Base-by-base conservation (phyloP, 2,329 filamentous ascomycete species). In the Teratosphaeriaceae sp. region DNA sequence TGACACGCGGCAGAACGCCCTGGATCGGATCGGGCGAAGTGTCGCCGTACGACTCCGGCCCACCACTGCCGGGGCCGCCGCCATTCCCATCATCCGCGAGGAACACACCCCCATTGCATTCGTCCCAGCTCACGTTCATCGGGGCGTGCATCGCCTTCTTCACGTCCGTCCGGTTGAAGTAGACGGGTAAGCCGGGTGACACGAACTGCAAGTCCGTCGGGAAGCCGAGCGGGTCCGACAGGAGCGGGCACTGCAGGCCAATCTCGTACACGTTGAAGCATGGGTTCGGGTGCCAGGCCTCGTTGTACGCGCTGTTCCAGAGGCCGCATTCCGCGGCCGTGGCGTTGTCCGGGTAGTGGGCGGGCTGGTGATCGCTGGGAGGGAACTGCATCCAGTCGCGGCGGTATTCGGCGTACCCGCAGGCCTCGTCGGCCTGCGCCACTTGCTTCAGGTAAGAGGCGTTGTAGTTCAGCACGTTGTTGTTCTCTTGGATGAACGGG, bases 1-100 rank as follows among this genome's bases (percentile, higher is more conserved):
- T 34, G 18, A 34, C 31, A 5, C 18, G 15, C 42, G 65, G 60
- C 1, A 75, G 61, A 9, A 69, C 66, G 61, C 45, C 43, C 22
- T 52, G 42, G 20, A 40, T 18, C 65, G 46, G 38, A 23, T 41
- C 38, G 3, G 38, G 26, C 26, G 38, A 41, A 34, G 26, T 41
- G 18, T 21, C 38, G 3, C 38, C 38, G 11, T 31, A 24, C 3
- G 18, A 5, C 29, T 41, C 26, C 3, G 38, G 38, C 13, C 38
- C 38, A 19, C 31, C 31, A 15, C 31, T 34, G 18, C 31, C 31
- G 11, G 31, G 31, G 12, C 31, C 31, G 18, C 31, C 31, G 15
- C 38, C 38, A 5, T 41, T 34, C 7, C 38, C 38, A 11, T 41
- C 29, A 18, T 30, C 23, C 2, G 26, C 38, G 18, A 34, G 31